Base-by-base conservation (phyloP, 2,329 filamentous ascomycete genomes). In the Fusarium bactridioides region DNA sequence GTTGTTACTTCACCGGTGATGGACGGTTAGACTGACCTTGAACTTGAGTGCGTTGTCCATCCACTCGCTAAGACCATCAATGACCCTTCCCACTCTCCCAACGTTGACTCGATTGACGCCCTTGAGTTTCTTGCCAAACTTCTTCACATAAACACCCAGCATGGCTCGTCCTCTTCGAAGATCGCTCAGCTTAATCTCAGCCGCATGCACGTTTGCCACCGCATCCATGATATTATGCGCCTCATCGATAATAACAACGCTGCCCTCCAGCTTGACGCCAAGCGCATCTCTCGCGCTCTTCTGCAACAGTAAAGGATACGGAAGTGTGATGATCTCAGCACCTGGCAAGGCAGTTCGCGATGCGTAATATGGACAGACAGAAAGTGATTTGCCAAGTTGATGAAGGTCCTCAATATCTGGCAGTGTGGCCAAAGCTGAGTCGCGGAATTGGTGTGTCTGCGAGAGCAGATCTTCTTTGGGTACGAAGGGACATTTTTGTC, bases 191-290 rank as follows among this genome's bases (percentile, higher is more conserved):
- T 89, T 89, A 25, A 98, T 87, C 40, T 93, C 90, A 1, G 94
- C 90, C 0, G 95, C 95, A 79, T 98, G 91, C 38, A 97, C 96
- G 50, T 91, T 92, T 21, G 94, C 89, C 50, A 99, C 94, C 0
- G 95, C 94, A 80, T 98, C 95, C 92, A 98, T 97, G 58, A 99
- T 89, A 78, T 99, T 99, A 80, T 99, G 96, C 1, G 96, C 96
- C 84, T 99, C 96, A 75, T 99, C 96, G 53, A 99, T 93, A 31
- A 99, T 93, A n/a, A 99, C 91, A 1, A 99, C 86, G 77, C 97
- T 96, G 10, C 91, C 90, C 76, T 97, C 94, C 13, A 99, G 82
- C 29, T 92, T 95, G 47, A 99, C 90, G 0, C 93, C 92, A 1
- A 99, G 86, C 1, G 96, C 94, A 68, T 98, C 95, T 54, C 96